A percentile compares a stretch with the other conserved stretches of the same genome.
Evolutionary conservation across 169 alveolate genomes (phyloP).

Genomic region (Plasmodium knowlesi): DNA sequence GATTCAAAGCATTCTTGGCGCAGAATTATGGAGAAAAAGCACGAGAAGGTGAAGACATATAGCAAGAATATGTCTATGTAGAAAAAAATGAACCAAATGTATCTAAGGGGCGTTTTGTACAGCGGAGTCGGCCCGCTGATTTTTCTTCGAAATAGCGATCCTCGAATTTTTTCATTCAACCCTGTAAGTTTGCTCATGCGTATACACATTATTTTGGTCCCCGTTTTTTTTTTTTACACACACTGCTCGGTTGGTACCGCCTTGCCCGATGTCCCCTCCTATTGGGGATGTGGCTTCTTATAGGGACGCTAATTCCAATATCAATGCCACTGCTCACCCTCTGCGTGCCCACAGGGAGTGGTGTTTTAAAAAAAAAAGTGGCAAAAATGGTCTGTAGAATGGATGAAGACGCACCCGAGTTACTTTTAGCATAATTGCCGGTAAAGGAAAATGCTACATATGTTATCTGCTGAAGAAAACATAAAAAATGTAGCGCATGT

Average conservation of each 20-base stretch:
- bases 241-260: not conserved
- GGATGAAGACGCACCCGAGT: not conserved
- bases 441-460: not conserved
- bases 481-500: not conserved
- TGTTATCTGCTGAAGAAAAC: not conserved
- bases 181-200: slow-evolving; percentile 18
- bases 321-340: not conserved
- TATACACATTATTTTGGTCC: not conserved
- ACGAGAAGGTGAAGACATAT: slow-evolving; percentile 43
- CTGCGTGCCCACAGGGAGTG: not conserved
- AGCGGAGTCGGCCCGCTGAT: slow-evolving; percentile 73
- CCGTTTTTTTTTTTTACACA: not conserved
- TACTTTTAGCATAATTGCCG: not conserved
- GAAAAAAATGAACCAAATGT: slow-evolving; percentile 65
- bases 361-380: not conserved
- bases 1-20: slow-evolving; percentile 60
- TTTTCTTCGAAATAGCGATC: slow-evolving; percentile 52
- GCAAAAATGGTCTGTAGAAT: not conserved
- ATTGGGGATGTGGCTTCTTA: not conserved
- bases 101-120: slow-evolving; percentile 65
- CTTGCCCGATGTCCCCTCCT: not conserved
- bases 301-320: not conserved
- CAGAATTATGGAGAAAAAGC: slow-evolving; percentile 27
- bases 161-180: slow-evolving; percentile 30
- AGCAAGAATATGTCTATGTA: slow-evolving; percentile 44